Evolutionary conservation across 306 rosid species (phyloP).

Genomic region (Calophaca sinica): DNA sequence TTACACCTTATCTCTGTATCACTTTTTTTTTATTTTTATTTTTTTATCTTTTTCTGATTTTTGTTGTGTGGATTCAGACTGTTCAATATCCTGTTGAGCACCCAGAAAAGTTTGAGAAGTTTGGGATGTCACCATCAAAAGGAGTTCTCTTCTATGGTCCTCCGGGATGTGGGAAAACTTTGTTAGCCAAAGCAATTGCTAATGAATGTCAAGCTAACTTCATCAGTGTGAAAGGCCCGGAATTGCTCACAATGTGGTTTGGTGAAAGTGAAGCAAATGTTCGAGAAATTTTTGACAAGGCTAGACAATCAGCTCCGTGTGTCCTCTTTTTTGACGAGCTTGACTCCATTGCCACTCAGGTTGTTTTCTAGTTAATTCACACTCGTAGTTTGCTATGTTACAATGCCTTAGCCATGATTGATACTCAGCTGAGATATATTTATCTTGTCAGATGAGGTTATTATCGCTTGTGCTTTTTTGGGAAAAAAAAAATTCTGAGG

Average conservation of each 20-base stretch:
- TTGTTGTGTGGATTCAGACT: conserved; percentile 49
- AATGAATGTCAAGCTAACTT: conserved; percentile 70
- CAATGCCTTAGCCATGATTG: not conserved
- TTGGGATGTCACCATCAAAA: conserved; percentile 72
- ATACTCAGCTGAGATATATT: too few relatives aligned
- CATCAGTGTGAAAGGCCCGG: conserved; percentile 66
- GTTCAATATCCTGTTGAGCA: conserved; percentile 74
- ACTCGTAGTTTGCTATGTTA: conserved; percentile 9
- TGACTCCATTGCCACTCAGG: conserved; percentile 71
- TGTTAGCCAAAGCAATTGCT: conserved; percentile 69
- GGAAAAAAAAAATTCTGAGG: not conserved
- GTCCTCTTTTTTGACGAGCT: conserved; percentile 75
- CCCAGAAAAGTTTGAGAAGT: conserved; percentile 66
- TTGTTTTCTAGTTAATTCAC: conserved; percentile 34
- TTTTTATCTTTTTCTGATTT: conserved; percentile 16
- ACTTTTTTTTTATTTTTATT: not conserved
- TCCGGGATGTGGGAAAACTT: conserved; percentile 69
- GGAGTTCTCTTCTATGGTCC: conserved; percentile 72
- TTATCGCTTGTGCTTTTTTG: not conserved
- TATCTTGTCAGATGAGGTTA: too few relatives aligned
- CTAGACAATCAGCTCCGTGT: conserved; percentile 65
- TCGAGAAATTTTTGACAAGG: conserved; percentile 68
- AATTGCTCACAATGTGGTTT: conserved; percentile 70
- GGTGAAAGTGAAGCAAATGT: conserved; percentile 78
- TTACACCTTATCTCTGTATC: conserved; percentile 8